Base-by-base conservation (phyloP, 495 filamentous ascomycete species). In the Xylaria acuta region DNA sequence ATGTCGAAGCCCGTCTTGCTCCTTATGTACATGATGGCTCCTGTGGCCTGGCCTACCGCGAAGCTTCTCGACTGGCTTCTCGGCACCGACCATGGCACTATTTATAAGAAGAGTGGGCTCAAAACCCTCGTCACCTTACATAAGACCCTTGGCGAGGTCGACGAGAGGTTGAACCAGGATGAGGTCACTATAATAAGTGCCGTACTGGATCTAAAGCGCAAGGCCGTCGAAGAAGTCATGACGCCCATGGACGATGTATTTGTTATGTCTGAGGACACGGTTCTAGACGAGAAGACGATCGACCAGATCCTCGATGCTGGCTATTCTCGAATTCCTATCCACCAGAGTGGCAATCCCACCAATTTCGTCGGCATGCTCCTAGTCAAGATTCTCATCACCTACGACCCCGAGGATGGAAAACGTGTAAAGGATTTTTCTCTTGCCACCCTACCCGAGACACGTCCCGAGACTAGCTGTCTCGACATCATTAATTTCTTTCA, bases 401-500 rank as follows among this genome's bases (percentile, higher is more conserved):
- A 99, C 76, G 96, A 99, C 73, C 96, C 96, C 0, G 96, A 99
- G 80, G 96, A 99, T 76, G 88, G 86, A 74, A 93, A 90, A 75
- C 86, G 86, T 5, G 96, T 99, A 25, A 87, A 90, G 43, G 94
- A 98, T 64, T 98, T 99, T 80, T 90, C 94, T 2, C 83, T 99
- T 68, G 96, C 97, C 40, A 98, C 96, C 0, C 86, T 99, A 0
- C 97, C 97, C 3, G 96, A 99, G 81, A 99, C 96, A 3, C 88
- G 93, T 11, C 93, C 97, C 1, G 93, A 97, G 75, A 98, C 96
- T 0, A 97, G 94, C 80, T 99, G 96, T 79, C 83, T 99, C 53
- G 96, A 99, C 78, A 99, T 98, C 74, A 92, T 99, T 80, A 99
- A 99, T 83, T 99, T 97, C 83, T 99, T 99, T 84, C 96, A 99